Evolutionary conservation across 2,329 filamentous ascomycete genomes (phyloP).

Genomic region (Trichoderma sp.): DNA sequence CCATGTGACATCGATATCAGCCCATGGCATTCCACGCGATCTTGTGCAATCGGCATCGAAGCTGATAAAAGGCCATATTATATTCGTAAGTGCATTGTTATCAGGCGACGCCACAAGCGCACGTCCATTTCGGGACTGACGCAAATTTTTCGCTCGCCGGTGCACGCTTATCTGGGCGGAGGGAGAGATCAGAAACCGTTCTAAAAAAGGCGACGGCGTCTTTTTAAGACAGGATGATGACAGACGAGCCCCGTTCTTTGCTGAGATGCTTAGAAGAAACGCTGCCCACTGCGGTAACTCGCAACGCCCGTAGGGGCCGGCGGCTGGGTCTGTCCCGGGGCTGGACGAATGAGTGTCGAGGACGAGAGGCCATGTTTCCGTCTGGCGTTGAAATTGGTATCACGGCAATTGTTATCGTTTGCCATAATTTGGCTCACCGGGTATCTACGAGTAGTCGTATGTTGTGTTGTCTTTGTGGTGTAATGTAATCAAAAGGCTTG

Average conservation of each 20-base stretch:
- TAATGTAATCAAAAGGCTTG: neutral
- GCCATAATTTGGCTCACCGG: neutral
- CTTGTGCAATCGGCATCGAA: neutral
- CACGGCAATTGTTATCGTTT: neutral
- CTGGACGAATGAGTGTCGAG: neutral
- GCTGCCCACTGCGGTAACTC: constrained; percentile 10
- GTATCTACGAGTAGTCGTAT: neutral
- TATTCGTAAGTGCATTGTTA: constrained; percentile 6
- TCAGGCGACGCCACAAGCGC: constrained; percentile 14
- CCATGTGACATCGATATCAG: constrained; percentile 17
- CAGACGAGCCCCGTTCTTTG: neutral
- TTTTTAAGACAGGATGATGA: constrained; percentile 8
- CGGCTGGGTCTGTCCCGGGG: neutral
- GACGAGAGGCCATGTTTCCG: neutral
- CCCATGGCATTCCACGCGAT: neutral
- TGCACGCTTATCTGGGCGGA: constrained; percentile 14
- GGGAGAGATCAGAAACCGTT: constrained; percentile 6
- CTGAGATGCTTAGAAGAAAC: neutral
- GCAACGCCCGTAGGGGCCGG: constrained; percentile 4
- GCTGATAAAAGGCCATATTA: neutral
- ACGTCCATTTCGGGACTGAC: constrained; percentile 9
- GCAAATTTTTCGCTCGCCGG: neutral
- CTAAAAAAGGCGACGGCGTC: constrained; percentile 13
- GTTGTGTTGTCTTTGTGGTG: neutral
- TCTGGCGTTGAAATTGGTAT: neutral